phyloP scores from a whole-genome alignment of 495 filamentous ascomycete genomes.

The Rusavskia elegans region DNA sequence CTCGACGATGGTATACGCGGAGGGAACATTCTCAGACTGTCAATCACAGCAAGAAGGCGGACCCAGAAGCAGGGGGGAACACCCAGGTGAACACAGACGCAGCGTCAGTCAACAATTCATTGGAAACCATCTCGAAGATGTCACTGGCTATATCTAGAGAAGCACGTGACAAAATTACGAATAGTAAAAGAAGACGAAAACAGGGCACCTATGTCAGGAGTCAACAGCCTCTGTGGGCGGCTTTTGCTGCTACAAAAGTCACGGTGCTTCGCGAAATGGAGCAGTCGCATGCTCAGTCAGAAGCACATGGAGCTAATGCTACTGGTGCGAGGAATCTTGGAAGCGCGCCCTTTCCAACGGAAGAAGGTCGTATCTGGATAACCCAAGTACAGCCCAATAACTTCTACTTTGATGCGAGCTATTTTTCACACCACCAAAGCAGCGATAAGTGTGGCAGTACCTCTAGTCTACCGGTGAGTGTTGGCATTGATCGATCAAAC shows the following conservation, averaged over 20 bases:
- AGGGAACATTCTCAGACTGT: slow-evolving; percentile 29
- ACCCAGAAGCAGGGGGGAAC: slow-evolving; percentile 40
- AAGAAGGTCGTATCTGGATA: slow-evolving; percentile 74
- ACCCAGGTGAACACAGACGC: slow-evolving; percentile 17
- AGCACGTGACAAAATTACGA: slow-evolving; percentile 36
- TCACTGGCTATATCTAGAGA: slow-evolving; percentile 37
- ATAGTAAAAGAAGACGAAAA: slow-evolving; percentile 70
- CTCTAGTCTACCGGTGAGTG: slow-evolving; percentile 11
- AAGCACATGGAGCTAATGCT: slow-evolving; percentile 57
- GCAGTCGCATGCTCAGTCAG: slow-evolving; percentile 58
- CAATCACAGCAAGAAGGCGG: slow-evolving; percentile 30
- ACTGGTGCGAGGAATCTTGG: slow-evolving; percentile 69
- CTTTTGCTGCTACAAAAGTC: slow-evolving; percentile 84
- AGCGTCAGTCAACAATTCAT: slow-evolving; percentile 10
- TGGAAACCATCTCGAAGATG: slow-evolving; percentile 33
- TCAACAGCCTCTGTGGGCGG: slow-evolving; percentile 86
- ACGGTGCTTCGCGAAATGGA: slow-evolving; percentile 88
- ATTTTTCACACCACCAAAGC: slow-evolving; percentile 26
- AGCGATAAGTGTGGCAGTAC: neutral
- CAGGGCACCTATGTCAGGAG: slow-evolving; percentile 80
- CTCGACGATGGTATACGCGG: slow-evolving; percentile 34
- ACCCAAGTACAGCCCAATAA: slow-evolving; percentile 67
- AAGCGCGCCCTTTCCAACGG: slow-evolving; percentile 52
- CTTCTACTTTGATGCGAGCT: slow-evolving; percentile 67
- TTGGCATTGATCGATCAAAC: slow-evolving; percentile 43